Evolutionary conservation across 2,329 filamentous ascomycete genomes (phyloP).

Genomic region (Alternaria sp.): DNA sequence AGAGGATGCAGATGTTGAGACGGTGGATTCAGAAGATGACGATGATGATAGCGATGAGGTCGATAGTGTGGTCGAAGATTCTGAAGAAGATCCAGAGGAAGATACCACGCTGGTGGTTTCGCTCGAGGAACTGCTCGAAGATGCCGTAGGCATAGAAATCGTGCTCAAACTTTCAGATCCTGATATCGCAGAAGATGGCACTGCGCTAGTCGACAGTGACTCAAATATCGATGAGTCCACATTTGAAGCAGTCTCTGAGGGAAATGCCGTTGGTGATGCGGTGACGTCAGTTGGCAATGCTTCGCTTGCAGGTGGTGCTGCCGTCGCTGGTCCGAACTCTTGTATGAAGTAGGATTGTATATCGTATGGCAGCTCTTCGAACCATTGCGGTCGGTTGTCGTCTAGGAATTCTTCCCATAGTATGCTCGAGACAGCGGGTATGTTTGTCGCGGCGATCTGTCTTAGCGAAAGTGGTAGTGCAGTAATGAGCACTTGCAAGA

Average conservation of each 20-base stretch:
- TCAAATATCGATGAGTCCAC: not conserved
- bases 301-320: constrained; percentile 17
- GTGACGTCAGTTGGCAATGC: constrained; percentile 6
- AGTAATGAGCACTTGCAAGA: constrained; percentile 43
- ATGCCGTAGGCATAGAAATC: not conserved
- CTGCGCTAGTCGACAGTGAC: constrained; percentile 5
- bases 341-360: constrained; percentile 44
- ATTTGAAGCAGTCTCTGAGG: constrained; percentile 8
- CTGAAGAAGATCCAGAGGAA: not conserved
- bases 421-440: constrained; percentile 44
- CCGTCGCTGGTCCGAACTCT: constrained; percentile 42
- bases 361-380: constrained; percentile 37
- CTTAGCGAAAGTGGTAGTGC: constrained; percentile 45
- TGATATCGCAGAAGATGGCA: constrained; percentile 5
- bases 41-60: constrained; percentile 1
- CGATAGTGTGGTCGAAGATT: not conserved
- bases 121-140: constrained; percentile 1
- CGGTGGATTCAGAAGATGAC: not conserved
- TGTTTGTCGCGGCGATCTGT: constrained; percentile 43
- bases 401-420: constrained; percentile 44
- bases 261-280: constrained; percentile 3
- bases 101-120: not conserved
- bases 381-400: constrained; percentile 43
- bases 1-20: constrained; percentile 1
- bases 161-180: not conserved